Base-by-base conservation (phyloP, 2,329 filamentous ascomycete genomes). In the Aaosphaeria arxii region DNA sequence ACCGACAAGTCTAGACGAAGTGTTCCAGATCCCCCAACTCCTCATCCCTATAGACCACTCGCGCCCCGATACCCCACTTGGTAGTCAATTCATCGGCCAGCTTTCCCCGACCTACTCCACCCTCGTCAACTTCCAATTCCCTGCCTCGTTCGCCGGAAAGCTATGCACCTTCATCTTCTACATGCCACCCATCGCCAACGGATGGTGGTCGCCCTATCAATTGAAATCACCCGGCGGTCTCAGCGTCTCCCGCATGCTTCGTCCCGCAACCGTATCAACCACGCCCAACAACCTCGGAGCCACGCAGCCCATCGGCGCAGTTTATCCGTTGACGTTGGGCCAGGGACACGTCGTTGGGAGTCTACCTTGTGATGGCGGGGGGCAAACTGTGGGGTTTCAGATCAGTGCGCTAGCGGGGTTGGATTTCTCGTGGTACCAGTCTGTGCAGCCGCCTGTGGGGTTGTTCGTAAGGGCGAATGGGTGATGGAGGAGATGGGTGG, bases 121-220 rank as follows among this genome's bases (percentile, higher is more conserved):
- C 7, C 52, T 78, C 50, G 77, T 77, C 66, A 72, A 70, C 49
- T 78, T 78, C 55, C 71, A 78, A 51, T 63, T 79, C 28, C 71
- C 71, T 0, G 52, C 62, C 3, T 59, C 57, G 4, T 65, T 72
- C 43, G 49, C 62, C 35, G 70, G 71, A 49, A 73, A 72, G 51
- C 74, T 67, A 31, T 79, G 77, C 66, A 74, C 70, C 5, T 58
- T 78, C n/a, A 62, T 73, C 48, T 77, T 80, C 62, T 59, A 74
- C 35, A 69, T 78, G 51, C 77, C 77, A 0, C 50, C 47, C 24
- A 57, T 54, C 52, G 50, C 56, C 11, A 62, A 70, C 39, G 55
- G 42, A 28, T 77, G 56, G 59, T 60, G 45, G n/a, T 62, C 71
- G 45, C 55, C 61, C 3, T 70, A 71, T 11, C 58, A 58, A 7